phyloP scores from a whole-genome alignment of 371 early-diverging fungal species.

The Lichtheimia ornata region DNA sequence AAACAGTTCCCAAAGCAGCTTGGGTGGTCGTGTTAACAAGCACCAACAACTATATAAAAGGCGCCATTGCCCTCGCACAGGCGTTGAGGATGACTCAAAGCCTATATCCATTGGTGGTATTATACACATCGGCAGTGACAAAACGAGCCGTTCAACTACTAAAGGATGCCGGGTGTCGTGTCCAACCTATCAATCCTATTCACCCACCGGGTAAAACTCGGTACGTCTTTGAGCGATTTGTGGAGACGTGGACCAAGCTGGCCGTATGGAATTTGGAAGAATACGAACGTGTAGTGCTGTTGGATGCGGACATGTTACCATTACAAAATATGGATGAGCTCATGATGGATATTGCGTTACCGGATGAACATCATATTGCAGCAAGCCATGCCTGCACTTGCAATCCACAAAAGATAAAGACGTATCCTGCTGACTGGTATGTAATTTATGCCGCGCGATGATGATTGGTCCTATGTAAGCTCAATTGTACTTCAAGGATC shows the following conservation, averaged over 20 bases:
- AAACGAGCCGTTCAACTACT: conserved; percentile 41
- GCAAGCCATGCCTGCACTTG: conserved; percentile 51
- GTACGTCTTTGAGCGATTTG: conserved; percentile 35
- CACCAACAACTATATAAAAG: conserved; percentile 18
- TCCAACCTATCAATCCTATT: conserved; percentile 66
- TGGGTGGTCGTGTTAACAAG: conserved; percentile 21
- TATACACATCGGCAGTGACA: conserved; percentile 56
- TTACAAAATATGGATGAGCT: conserved; percentile 78
- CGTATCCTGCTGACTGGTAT: conserved; percentile 46
- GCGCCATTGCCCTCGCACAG: conserved; percentile 22
- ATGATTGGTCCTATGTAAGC: background rate
- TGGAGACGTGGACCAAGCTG: conserved; percentile 80
- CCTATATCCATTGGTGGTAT: conserved; percentile 57
- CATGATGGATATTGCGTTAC: conserved; percentile 24
- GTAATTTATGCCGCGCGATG: background rate
- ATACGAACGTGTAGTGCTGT: conserved; percentile 67
- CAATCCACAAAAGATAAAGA: conserved; percentile 34
- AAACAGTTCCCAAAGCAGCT: conserved; percentile 22
- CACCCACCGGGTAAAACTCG: conserved; percentile 73
- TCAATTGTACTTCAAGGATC: conserved; percentile 31
- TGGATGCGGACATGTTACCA: conserved; percentile 88
- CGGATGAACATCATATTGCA: conserved; percentile 24
- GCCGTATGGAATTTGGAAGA: conserved; percentile 72
- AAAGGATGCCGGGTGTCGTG: conserved; percentile 60
- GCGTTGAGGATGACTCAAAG: conserved; percentile 63